Base-by-base conservation (phyloP, 2,329 filamentous ascomycete species). In the Chaetomiaceae sp. region DNA sequence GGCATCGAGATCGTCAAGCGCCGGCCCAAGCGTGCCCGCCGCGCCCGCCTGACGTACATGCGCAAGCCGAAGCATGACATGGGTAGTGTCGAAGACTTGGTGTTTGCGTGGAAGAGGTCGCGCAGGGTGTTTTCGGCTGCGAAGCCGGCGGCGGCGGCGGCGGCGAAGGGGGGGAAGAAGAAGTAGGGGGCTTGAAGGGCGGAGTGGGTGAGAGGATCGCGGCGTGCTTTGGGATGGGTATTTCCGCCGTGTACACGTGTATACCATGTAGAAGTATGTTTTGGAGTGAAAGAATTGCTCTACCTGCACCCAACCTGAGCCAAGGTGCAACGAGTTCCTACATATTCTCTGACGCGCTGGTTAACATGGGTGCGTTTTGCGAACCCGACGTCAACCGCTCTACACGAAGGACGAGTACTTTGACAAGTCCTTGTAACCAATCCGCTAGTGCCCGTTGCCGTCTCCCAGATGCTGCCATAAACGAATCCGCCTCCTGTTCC, bases 1-100 rank as follows among this genome's bases (percentile, higher is more conserved):
- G 88, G 87, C 54, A 88, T 98, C 61, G 91, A 98, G 70, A 84
- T 98, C 58, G 86, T 97, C 66, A 88, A 95, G 79, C 76, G 91
- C 59, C 78, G 81, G 54, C 76, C 79, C 62, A 93, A 89, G 83
- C 80, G 88, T 65, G 88, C 88, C 55, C 83, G 90, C 64, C 80
- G 93, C 60, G 91, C 90, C 20, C 77, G 88, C 57, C 73, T 98
- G 66, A 95, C 87, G 60, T 97, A 91, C 68, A 86, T 98, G 85
- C 79, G 90, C 63, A 74, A 90, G 73, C 81, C 86, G 49, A 85
- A 83, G 69, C 89, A 95, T 68, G 89, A 95, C 68, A 80, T 88
- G 69, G 86, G 89, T 51, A 88, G 80, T 59, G 86, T 95, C 54
- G 86, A 94, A 65, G 81, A 85, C 56, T 74, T 91, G 60, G 88